Conservation (phyloP, 148 eudicot genomes). For the Chenopodium suecicum region DNA sequence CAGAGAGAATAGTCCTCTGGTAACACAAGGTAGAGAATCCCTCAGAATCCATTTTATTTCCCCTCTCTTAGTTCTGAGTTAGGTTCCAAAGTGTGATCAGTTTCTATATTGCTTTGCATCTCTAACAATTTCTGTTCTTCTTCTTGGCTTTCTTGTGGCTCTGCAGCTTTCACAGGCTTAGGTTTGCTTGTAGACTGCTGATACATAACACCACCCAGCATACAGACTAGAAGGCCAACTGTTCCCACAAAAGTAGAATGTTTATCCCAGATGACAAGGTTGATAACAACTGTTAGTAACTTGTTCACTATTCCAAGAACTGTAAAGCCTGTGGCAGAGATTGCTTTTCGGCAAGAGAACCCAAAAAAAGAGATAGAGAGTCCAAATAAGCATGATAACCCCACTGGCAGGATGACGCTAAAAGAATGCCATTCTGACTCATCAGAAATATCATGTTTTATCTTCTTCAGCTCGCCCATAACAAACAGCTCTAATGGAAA, state of each 20-base stretch:
- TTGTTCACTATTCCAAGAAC: constrained; percentile 97
- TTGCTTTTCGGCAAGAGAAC: constrained; percentile 89
- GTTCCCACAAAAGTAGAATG: constrained; percentile 89
- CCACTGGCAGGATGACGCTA: constrained; percentile 77
- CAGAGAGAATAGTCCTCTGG: not conserved
- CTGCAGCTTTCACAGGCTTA: constrained; percentile 44
- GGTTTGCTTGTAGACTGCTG: constrained; percentile 78
- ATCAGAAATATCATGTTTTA: constrained; percentile 71
- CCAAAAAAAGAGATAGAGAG: constrained; percentile 94
- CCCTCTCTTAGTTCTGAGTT: constrained; percentile 37
- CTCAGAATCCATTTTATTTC: constrained; percentile 18
- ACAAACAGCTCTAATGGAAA: constrained; percentile 85
- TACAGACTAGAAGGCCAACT: constrained; percentile 83
- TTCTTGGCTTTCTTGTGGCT: constrained; percentile 45
- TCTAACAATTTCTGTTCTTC: constrained; percentile 75
- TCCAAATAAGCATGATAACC: constrained; percentile 88
- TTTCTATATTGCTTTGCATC: constrained; percentile 52
- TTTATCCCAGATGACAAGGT: constrained; percentile 85
- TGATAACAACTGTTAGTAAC: constrained; percentile 82
- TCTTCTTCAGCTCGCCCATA: constrained; percentile 97
- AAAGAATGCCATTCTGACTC: constrained; percentile 86
- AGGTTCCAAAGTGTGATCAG: constrained; percentile 27
- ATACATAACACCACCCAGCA: constrained; percentile 86
- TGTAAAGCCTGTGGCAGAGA: constrained; percentile 94
- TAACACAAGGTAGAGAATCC: not conserved